Percentiles rank a stretch among this genome's conserved stretches.
Evolutionary conservation across 2,329 filamentous ascomycete species (phyloP).

Genomic region (Leptographium galeiforme): DNA sequence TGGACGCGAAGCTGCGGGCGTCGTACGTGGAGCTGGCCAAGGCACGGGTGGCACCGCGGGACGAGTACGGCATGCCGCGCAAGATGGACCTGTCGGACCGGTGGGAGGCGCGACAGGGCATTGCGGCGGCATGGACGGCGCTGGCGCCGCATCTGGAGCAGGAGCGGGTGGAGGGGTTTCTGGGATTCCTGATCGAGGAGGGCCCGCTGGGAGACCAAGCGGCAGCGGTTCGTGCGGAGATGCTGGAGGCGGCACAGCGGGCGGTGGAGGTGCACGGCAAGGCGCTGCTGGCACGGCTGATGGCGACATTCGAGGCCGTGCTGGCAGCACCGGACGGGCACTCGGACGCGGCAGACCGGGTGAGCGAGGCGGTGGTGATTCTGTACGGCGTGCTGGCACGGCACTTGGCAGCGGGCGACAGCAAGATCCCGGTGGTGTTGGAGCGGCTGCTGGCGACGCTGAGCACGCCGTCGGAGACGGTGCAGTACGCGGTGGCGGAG

Average conservation of each 20-base stretch:
- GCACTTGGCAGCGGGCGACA: conserved; percentile 74
- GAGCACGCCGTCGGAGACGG: conserved; percentile 88
- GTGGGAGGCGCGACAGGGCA: conserved; percentile 83
- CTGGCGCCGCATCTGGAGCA: conserved; percentile 58
- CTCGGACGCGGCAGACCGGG: conserved; percentile 69
- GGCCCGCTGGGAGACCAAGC: conserved; percentile 81
- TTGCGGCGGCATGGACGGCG: conserved; percentile 76
- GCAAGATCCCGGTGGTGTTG: conserved; percentile 77
- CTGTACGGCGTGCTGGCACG: conserved; percentile 89
- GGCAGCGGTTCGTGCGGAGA: conserved; percentile 64
- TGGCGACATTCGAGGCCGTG: conserved; percentile 80
- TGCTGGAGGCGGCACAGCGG: conserved; percentile 78
- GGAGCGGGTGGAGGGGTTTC: conserved; percentile 59
- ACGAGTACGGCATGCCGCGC: conserved; percentile 87
- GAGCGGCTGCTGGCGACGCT: conserved; percentile 75
- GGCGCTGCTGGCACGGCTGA: conserved; percentile 71
- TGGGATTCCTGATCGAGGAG: conserved; percentile 72
- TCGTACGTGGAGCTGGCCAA: conserved; percentile 71
- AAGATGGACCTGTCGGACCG: conserved; percentile 79
- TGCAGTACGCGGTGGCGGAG: conserved; percentile 91
- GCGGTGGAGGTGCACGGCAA: conserved; percentile 75
- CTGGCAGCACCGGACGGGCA: conserved; percentile 76
- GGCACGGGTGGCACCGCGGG: conserved; percentile 68
- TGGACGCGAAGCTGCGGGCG: conserved; percentile 52
- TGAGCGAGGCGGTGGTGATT: conserved; percentile 95